Base-by-base conservation (phyloP, 1,284 basidiomycete genomes). In the Tilletia walkeri region DNA sequence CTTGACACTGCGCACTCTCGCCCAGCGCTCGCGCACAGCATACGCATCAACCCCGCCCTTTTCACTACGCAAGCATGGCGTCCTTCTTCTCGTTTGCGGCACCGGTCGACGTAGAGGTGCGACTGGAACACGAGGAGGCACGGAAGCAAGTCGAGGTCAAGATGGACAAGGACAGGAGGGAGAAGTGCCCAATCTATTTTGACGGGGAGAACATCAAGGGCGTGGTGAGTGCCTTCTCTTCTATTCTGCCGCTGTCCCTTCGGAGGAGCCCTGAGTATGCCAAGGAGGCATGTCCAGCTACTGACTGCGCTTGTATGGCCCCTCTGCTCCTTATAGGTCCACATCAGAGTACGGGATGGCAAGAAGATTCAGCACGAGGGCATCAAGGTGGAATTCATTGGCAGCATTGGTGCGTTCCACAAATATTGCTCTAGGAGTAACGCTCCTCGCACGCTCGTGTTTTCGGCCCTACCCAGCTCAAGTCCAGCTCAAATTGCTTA, bases 301-400 rank as follows among this genome's bases (percentile, higher is more conserved):
- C 30, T 16, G 16, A 30, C 45, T 50, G n/a, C 45, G 34, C 56
- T 16, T 63, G 59, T 63, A 18, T 36, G 59, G 30, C 18, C 16
- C 12, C 36, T n/a, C 3, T 63, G 2, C 20, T 30, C 24, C 24
- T 34, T 14, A 30, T 79, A 96, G 92, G 91, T 94, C 1, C 88
- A 90, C 18, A 90, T 98, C 68, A 89, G 94, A 39, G 90, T 95
- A 16, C 89, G 94, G 66, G 95, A 98, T 80, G 95, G 95, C 14
- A 98, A 97, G 89, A 94, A 92, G 85, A 87, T 96, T 69, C 88
- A 91, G 38, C 96, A 99, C 80, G 95, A 99, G 67, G 95, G 96
- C 1, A 95, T 99, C 82, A 95, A 97, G 84, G 92, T 99, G 69
- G 95, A 99, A 85, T 95, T 99, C 79, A 91, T 95, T 18, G 95